Percentiles rank a stretch among this genome's conserved stretches.
Evolutionary conservation across 1,284 basidiomycete species (phyloP).

Genomic region (Lignosus rhinocerotis): DNA sequence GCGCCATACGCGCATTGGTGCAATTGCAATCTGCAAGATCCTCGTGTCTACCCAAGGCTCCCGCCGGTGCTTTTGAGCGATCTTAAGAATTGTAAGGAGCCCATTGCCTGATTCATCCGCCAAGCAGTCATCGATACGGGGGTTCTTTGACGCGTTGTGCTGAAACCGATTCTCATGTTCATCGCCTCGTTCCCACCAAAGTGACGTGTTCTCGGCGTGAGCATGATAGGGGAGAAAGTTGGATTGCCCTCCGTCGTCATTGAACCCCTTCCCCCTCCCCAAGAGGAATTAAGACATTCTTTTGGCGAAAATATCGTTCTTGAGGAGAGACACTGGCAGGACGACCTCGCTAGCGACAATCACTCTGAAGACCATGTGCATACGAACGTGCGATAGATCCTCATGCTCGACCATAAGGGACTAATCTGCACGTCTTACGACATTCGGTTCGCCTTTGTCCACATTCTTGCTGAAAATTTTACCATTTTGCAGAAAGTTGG

Average conservation of each 20-base stretch:
- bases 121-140: constrained; percentile 10
- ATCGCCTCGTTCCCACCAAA: constrained; percentile 22
- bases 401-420: not conserved
- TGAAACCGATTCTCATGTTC: constrained; percentile 16
- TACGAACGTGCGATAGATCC: not conserved
- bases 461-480: too few species aligned
- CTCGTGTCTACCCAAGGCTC: constrained; percentile 9
- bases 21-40: too few species aligned
- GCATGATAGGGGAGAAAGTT: not conserved
- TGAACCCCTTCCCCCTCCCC: not conserved
- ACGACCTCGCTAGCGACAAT: too few species aligned
- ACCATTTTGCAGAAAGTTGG: too few species aligned
- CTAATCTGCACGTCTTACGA: not conserved
- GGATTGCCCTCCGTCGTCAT: not conserved
- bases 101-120: constrained; percentile 9
- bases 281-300: too few species aligned
- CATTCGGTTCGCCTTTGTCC: too few species aligned
- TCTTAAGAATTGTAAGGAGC: constrained; percentile 3
- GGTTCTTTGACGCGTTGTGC: constrained; percentile 2
- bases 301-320: not conserved
- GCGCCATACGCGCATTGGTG: too few species aligned
- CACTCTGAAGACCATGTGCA: too few species aligned
- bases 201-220: not conserved
- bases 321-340: too few species aligned
- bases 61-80: constrained; percentile 11